Conservation (phyloP, 768 basidiomycete species). For the Podaxis carcinomalis region DNA sequence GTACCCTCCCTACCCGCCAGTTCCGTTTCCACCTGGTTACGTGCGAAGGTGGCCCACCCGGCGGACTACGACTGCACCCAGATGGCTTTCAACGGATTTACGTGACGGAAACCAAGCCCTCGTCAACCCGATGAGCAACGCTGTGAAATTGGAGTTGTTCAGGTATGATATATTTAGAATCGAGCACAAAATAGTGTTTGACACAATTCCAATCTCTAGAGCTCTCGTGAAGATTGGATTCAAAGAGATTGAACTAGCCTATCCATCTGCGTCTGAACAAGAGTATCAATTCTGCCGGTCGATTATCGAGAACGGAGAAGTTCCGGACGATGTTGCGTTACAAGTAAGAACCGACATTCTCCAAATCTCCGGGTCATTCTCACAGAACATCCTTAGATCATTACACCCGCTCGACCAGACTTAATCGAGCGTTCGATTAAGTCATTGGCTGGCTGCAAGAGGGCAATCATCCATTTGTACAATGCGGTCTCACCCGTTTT, state of each 20-base stretch:
- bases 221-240: conserved; percentile 84
- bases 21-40: conserved; percentile 35
- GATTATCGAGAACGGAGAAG: conserved; percentile 74
- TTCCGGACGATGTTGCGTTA: conserved; percentile 93
- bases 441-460: conserved; percentile 79
- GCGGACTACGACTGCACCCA: conserved; percentile 72
- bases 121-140: conserved; percentile 93
- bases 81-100: conserved; percentile 98
- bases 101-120: conserved; percentile 97
- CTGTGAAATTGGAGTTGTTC: conserved; percentile 52
- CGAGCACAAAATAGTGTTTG: conserved; percentile 68
- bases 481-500: conserved; percentile 94
- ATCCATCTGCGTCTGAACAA: conserved; percentile 94
- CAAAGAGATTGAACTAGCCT: conserved; percentile 97
- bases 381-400: conserved; percentile 55
- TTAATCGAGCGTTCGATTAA: conserved; percentile 89
- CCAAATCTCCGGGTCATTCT: conserved; percentile 12
- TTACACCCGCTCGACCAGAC: conserved; percentile 93
- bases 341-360: conserved; percentile 55
- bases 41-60: conserved; percentile 88
- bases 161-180: conserved; percentile 48
- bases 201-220: conserved; percentile 41
- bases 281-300: conserved; percentile 91
- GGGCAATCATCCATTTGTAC: conserved; percentile 97
- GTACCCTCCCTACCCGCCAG: conserved; percentile 83